phyloP scores from a whole-genome alignment of 805 yeast genomes.

The Candida khao-thaluensis region DNA sequence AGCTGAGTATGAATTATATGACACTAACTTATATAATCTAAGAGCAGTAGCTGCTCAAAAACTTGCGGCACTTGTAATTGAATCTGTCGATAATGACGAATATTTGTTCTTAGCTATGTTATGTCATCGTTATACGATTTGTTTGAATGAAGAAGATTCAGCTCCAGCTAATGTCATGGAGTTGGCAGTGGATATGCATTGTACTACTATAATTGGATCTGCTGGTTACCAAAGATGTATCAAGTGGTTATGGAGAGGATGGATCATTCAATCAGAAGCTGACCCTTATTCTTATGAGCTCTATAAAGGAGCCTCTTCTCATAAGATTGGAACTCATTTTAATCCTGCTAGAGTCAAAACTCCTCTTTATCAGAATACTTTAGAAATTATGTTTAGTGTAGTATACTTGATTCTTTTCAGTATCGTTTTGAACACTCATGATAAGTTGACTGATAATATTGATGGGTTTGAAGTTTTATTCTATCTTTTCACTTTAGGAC shows the following conservation, averaged over 20 bases:
- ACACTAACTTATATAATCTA: constrained; percentile 58
- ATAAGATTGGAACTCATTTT: constrained; percentile 60
- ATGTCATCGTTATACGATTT: constrained; percentile 70
- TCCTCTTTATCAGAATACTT: constrained; percentile 74
- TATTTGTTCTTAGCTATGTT: constrained; percentile 72
- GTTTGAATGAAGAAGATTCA: constrained; percentile 58
- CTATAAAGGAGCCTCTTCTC: constrained; percentile 58
- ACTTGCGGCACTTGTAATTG: constrained; percentile 69
- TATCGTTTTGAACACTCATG: constrained; percentile 59
- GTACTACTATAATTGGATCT: constrained; percentile 72
- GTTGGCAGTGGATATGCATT: constrained; percentile 82
- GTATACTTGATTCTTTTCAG: constrained; percentile 64
- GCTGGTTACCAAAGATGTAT: constrained; percentile 83
- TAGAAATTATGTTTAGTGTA: constrained; percentile 68
- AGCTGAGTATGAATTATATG: constrained; percentile 59
- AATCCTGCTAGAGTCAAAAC: constrained; percentile 83
- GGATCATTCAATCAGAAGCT: constrained; percentile 74
- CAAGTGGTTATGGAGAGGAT: constrained; percentile 90
- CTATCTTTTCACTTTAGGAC: constrained; percentile 66
- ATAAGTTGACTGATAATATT: constrained; percentile 30
- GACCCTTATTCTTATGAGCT: constrained; percentile 70
- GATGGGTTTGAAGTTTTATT: constrained; percentile 53
- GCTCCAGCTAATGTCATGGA: constrained; percentile 76
- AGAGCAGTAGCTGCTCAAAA: constrained; percentile 72
- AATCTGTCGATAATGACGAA: constrained; percentile 54